Conservation (phyloP, 1,284 basidiomycete genomes). For the Pyrrhoderma noxium region DNA sequence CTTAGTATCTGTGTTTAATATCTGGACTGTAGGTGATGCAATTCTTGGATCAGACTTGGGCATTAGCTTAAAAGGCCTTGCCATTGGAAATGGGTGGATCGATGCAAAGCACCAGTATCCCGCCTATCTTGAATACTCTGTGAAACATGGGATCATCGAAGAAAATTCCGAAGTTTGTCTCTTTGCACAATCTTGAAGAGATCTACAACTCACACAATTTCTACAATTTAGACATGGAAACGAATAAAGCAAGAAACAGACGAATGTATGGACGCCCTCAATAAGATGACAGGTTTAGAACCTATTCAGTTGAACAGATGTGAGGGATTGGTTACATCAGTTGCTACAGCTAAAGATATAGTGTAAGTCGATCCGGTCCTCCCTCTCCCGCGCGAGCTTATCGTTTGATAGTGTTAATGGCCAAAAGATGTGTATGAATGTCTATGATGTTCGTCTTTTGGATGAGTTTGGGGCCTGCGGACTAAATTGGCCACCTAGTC, state of each 20-base stretch:
- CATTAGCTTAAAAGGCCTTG: constrained; percentile 67
- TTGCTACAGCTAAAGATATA: constrained; percentile 57
- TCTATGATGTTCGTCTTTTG: constrained; percentile 89
- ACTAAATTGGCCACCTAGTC: constrained; percentile 97
- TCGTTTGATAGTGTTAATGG: constrained; percentile 55
- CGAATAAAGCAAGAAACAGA: constrained; percentile 57
- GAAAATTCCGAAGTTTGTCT: constrained; percentile 57
- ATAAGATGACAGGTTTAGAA: constrained; percentile 39
- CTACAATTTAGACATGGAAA: constrained; percentile 50
- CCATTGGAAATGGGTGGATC: constrained; percentile 98
- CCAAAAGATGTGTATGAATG: constrained; percentile 78
- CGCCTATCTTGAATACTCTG: constrained; percentile 82
- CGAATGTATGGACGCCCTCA: constrained; percentile 52
- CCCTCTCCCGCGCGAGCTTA: constrained; percentile 8
- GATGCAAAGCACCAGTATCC: constrained; percentile 87
- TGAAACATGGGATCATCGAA: constrained; percentile 74
- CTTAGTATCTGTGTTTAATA: background rate
- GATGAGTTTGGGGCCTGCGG: constrained; percentile 89
- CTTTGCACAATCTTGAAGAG: constrained; percentile 3
- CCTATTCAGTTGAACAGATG: constrained; percentile 65
- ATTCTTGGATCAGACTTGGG: constrained; percentile 59
- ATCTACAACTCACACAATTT: background rate
- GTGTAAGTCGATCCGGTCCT: constrained; percentile 40
- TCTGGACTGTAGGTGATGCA: constrained; percentile 56
- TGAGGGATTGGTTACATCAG: constrained; percentile 53